A percentile compares a stretch with the other conserved stretches of the same genome.
phyloP scores from a whole-genome alignment of 495 filamentous ascomycete species.

The Margaritispora aquatica region DNA sequence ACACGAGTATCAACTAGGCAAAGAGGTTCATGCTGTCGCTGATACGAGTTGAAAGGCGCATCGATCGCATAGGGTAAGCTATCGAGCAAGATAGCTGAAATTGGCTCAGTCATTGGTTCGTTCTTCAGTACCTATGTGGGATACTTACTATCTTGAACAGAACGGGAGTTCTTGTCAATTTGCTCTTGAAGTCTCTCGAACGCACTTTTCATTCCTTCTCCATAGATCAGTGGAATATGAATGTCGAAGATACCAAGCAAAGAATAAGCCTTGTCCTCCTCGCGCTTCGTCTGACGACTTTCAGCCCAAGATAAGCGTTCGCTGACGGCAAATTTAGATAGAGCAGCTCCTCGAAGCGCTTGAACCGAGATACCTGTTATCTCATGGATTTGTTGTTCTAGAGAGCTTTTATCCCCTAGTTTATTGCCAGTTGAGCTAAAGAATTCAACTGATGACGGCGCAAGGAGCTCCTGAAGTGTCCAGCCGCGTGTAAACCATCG shows the following conservation, averaged over 20 bases:
- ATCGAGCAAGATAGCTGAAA: neutral
- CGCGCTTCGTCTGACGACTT: neutral
- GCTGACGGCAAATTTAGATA: neutral
- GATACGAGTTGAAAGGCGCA: constrained; percentile 1
- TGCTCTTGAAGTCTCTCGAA: neutral
- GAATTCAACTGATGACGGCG: neutral
- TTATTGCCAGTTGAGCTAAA: neutral
- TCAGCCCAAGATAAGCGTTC: neutral
- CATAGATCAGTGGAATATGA: neutral
- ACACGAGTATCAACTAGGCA: constrained; percentile 2
- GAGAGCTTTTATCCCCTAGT: neutral
- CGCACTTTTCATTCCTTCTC: neutral
- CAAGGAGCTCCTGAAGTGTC: neutral
- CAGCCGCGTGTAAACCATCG: constrained; percentile 6
- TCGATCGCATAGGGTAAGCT: neutral
- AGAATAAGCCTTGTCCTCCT: neutral
- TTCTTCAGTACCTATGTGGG: neutral
- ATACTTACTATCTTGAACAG: neutral
- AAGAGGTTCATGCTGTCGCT: neutral
- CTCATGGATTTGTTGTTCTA: neutral
- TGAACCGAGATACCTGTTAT: neutral
- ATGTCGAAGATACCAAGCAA: neutral
- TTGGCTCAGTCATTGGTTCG: neutral
- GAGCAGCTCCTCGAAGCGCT: neutral
- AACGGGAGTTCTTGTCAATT: neutral